Percentiles rank a stretch among this genome's conserved stretches.
Conservation (phyloP, 345 rosid genomes). For the Citrus mangshanensis region DNA sequence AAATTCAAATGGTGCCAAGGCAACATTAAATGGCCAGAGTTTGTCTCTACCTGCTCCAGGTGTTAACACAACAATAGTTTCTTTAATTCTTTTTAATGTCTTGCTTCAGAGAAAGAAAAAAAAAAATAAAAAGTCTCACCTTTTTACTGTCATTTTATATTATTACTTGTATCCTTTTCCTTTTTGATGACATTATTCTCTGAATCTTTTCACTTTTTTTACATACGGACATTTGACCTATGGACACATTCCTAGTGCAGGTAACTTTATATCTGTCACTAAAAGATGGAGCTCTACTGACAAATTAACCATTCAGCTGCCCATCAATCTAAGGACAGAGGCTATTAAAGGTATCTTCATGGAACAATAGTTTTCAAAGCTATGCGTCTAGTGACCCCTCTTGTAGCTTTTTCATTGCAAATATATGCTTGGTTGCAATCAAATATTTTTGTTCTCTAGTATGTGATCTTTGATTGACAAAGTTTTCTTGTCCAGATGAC, state of each 20-base stretch:
- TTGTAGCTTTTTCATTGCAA: background rate
- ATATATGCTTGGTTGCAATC: background rate
- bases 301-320: constrained; percentile 61
- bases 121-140: too few relatives aligned
- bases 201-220: too few relatives aligned
- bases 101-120: background rate
- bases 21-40: constrained; percentile 51
- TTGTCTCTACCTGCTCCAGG: constrained; percentile 63
- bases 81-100: background rate
- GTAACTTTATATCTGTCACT: constrained; percentile 54
- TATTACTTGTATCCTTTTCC: background rate
- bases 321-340: constrained; percentile 61
- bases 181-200: too few relatives aligned
- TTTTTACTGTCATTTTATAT: background rate
- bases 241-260: constrained; percentile 32
- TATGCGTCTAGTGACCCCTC: background rate
- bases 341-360: constrained; percentile 65
- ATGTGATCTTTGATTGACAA: background rate
- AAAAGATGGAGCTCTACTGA: constrained; percentile 60
- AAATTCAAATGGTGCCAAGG: constrained; percentile 49
- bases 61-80: constrained; percentile 15
- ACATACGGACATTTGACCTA: background rate
- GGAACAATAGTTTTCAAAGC: background rate
- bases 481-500: constrained; percentile 53
- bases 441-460: background rate